Evolutionary conservation across 805 yeast species (phyloP).

Genomic region (Kluyveromyces wickerhamii): DNA sequence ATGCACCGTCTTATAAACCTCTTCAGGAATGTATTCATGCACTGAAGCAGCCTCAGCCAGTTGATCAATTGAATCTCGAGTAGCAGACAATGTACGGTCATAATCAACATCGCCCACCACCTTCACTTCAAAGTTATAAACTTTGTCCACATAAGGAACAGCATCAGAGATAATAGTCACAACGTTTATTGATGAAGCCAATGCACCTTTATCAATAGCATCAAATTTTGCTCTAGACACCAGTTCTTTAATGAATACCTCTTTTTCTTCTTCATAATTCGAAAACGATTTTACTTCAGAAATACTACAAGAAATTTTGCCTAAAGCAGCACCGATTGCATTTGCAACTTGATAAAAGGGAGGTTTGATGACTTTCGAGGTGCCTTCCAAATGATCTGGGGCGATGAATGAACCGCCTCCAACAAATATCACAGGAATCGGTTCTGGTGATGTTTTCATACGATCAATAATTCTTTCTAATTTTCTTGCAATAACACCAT

Average conservation of each 20-base stretch:
- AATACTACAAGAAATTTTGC: slow-evolving; percentile 32
- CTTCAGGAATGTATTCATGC: neutral
- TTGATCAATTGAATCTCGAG: slow-evolving; percentile 5
- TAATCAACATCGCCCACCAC: slow-evolving; percentile 41
- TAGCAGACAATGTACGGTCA: slow-evolving; percentile 13
- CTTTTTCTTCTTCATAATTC: slow-evolving; percentile 14
- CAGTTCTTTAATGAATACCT: slow-evolving; percentile 14
- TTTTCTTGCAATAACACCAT: slow-evolving; percentile 20
- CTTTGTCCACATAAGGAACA: slow-evolving; percentile 29
- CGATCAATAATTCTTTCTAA: slow-evolving; percentile 36
- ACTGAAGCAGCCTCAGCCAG: neutral
- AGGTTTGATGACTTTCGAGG: slow-evolving; percentile 36
- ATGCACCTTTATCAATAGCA: slow-evolving; percentile 24
- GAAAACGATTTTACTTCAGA: slow-evolving; percentile 18
- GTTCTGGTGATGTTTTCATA: slow-evolving; percentile 39
- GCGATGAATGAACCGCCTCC: slow-evolving; percentile 46
- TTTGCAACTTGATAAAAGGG: slow-evolving; percentile 38
- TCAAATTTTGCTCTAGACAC: slow-evolving; percentile 16
- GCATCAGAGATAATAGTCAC: slow-evolving; percentile 26
- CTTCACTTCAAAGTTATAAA: slow-evolving; percentile 32
- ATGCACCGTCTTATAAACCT: slow-evolving; percentile 4
- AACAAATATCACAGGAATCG: slow-evolving; percentile 37
- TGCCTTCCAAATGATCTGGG: slow-evolving; percentile 34
- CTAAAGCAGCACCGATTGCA: slow-evolving; percentile 45
- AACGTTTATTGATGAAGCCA: slow-evolving; percentile 16